Conservation (phyloP, 1,284 basidiomycete genomes). For the Puccinia coronata region DNA sequence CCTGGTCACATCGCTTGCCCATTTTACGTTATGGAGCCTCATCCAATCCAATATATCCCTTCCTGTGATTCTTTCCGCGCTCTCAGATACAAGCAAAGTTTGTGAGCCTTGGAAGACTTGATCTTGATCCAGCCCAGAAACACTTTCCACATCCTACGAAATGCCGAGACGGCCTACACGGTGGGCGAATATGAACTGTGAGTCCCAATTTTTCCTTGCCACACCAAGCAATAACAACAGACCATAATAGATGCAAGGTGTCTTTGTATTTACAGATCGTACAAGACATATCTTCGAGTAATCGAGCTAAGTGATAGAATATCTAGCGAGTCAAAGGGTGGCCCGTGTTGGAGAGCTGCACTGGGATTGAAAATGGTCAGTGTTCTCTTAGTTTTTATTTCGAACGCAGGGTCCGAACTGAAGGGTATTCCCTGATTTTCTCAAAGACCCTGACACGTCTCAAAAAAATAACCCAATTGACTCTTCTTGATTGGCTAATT, state of each 20-base stretch:
- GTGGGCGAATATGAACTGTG: conserved; percentile 64
- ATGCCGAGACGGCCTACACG: conserved; percentile 84
- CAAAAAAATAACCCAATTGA: background rate
- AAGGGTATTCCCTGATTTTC: background rate
- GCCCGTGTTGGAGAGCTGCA: conserved; percentile 44
- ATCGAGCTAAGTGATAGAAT: conserved; percentile 68
- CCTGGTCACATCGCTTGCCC: background rate
- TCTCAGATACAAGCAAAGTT: conserved; percentile 66
- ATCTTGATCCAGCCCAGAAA: conserved; percentile 81
- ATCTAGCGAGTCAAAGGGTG: conserved; percentile 43
- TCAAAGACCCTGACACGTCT: too few species aligned
- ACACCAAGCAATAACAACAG: too few species aligned
- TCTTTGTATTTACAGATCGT: conserved; percentile 63
- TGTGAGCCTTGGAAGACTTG: conserved; percentile 76
- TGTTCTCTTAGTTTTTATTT: background rate
- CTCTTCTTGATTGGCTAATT: too few species aligned
- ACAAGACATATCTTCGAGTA: conserved; percentile 78
- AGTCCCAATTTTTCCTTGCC: conserved; percentile 55
- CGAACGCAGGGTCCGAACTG: conserved; percentile 25
- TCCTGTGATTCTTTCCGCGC: conserved; percentile 50
- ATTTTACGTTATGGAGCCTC: background rate
- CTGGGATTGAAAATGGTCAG: conserved; percentile 43
- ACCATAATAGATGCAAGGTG: too few species aligned
- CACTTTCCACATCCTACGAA: conserved; percentile 75
- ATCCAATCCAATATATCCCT: background rate